These are phyloP conservation scores for Elongisporangium undulatum DNA, from an alignment of 352 stramenopile genomes.

Conservation along the genomic window DNA sequence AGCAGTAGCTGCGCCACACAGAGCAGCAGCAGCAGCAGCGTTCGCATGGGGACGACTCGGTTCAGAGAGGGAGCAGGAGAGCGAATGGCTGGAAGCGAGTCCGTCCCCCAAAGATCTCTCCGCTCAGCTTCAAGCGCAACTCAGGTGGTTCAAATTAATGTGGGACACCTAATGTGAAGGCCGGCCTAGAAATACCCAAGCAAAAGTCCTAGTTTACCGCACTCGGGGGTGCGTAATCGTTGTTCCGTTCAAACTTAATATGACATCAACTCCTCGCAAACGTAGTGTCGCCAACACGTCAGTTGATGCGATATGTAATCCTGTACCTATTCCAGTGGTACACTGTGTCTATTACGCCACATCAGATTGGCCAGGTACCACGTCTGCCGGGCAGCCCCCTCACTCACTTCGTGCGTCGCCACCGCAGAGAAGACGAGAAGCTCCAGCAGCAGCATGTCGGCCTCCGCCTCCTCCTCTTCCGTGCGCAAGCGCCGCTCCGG, in stretches of 20 bases:
- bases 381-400: neutral
- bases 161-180: neutral
- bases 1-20: constrained; percentile 5
- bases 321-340: neutral
- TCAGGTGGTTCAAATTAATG: neutral
- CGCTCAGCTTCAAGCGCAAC: neutral
- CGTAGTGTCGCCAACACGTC: neutral
- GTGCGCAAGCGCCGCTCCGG: constrained; percentile 41
- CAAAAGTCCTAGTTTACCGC: neutral
- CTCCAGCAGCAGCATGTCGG: neutral
- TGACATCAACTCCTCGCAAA: neutral
- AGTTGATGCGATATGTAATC: neutral
- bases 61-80: neutral
- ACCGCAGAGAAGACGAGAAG: neutral
- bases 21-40: constrained; percentile 17
- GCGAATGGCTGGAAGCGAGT: neutral
- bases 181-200: neutral
- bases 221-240: neutral
- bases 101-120: neutral
- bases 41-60: constrained; percentile 4
- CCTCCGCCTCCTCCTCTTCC: neutral
- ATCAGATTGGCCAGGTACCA: neutral
- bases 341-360: no score
- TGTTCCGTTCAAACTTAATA: neutral
- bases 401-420: neutral